These are phyloP conservation scores for Gossypium bickii DNA, from an alignment of 345 rosid genomes.

Conservation along the genomic window DNA sequence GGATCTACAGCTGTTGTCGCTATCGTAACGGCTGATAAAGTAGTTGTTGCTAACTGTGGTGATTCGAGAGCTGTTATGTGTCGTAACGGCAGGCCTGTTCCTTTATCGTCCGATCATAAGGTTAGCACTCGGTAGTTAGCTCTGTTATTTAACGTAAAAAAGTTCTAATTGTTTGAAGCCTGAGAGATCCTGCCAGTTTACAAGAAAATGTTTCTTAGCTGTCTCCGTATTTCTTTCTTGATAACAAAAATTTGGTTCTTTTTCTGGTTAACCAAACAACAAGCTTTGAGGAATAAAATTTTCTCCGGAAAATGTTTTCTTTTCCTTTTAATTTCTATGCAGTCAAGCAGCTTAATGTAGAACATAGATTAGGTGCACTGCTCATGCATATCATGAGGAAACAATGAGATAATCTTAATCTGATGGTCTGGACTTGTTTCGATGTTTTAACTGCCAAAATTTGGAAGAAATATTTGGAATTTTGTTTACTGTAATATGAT, in stretches of 20 bases:
- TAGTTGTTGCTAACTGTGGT: conserved; percentile 81
- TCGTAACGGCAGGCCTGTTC: conserved; percentile 62
- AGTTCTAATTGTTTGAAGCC: neutral
- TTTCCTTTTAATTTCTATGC: neutral
- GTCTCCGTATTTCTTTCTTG: neutral
- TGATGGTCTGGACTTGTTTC: neutral
- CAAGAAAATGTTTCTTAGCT: neutral
- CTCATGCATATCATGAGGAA: neutral
- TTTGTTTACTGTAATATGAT: no score
- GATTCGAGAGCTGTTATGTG: conserved; percentile 89
- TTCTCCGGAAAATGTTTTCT: neutral
- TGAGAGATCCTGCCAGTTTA: neutral
- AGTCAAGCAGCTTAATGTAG: neutral
- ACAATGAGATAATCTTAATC: neutral
- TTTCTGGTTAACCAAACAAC: neutral
- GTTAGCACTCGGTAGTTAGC: conserved; percentile 23
- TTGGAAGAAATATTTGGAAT: neutral
- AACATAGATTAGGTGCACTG: neutral
- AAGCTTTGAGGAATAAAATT: neutral
- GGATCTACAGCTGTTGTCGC: conserved; percentile 94
- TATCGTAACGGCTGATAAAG: conserved; percentile 57
- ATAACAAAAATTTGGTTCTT: neutral
- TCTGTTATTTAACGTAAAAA: neutral
- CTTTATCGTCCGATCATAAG: conserved; percentile 88
- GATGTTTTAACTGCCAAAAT: neutral